Base-by-base conservation (phyloP, 2,329 filamentous ascomycete genomes). In the Colletotrichum sublineola region DNA sequence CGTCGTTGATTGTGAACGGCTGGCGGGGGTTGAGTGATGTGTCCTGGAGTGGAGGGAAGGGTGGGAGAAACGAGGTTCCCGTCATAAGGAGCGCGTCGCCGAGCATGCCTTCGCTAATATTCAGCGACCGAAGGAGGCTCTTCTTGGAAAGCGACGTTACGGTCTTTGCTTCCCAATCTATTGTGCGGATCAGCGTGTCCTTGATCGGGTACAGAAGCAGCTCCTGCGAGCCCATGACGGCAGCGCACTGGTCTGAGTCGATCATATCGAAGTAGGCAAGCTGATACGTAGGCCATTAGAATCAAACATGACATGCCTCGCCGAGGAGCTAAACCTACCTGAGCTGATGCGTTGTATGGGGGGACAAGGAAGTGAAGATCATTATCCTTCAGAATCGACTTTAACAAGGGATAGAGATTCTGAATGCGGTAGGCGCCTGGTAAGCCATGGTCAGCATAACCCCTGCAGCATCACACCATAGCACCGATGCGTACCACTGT, bases 341-440 rank as follows among this genome's bases (percentile, higher is more conserved):
- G 94, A 71, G 94, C 94, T 77, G 93, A 92, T 48, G 95, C 94
- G 81, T 93, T 95, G 84, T 94, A 97, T 1, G 96, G 96, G 15
- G 96, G 92, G 56, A 97, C 93, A 60, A 94, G 86, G 78, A 95
- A 97, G 73, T 94, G 89, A 68, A 97, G 84, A 2, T 87, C 87
- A 74, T 92, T 89, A 75, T 91, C 85, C 77, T 88, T 86, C 63
- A 98, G 86, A 67, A 96, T 91, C 40, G 87, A 86, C 82, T 97
- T 94, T 50, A 98, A 87, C 66, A 94, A 88, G 65, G 92, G 91
- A 78, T 93, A 94, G 63, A 98, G 88, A 68, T 92, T 89, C 79
- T 93, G 90, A 52, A 93, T 87, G 66, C 86, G 87, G 77, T 91
- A 92, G 52, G 93, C 92, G 75, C 91, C 94, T 95, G 77, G 52